These are phyloP conservation scores for Yamadazyma jaroonii DNA, from an alignment of 1,139 yeast genomes.

Conservation along the genomic window DNA sequence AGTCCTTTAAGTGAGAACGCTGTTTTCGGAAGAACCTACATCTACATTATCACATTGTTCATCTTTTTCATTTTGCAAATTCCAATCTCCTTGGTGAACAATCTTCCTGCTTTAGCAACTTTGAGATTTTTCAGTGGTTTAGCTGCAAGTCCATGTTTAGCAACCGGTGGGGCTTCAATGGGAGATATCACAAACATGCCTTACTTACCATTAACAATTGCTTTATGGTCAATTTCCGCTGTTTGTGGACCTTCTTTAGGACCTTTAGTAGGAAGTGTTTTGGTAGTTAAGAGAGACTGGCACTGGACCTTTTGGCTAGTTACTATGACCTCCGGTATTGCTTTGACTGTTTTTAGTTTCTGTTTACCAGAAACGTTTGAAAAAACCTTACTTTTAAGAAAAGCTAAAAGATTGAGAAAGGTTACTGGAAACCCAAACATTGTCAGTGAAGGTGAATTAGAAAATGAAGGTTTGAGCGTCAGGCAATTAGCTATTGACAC, in stretches of 20 bases:
- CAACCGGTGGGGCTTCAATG: constrained; percentile 36
- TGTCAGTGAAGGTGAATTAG: constrained; percentile 28
- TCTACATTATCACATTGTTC: constrained; percentile 29
- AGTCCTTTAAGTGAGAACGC: constrained; percentile 39
- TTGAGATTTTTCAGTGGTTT: constrained; percentile 32
- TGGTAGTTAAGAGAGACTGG: constrained; percentile 20
- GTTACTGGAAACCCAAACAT: constrained; percentile 32
- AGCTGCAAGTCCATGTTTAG: constrained; percentile 32
- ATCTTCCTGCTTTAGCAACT: constrained; percentile 29
- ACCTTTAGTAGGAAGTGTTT: constrained; percentile 34
- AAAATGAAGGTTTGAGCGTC: constrained; percentile 17
- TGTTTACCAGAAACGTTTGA: constrained; percentile 36
- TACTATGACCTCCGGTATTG: constrained; percentile 27
- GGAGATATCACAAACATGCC: constrained; percentile 25
- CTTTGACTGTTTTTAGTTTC: constrained; percentile 23
- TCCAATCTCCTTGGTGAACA: constrained; percentile 27
- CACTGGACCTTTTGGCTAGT: constrained; percentile 43
- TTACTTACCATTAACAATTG: constrained; percentile 32
- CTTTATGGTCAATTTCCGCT: constrained; percentile 31
- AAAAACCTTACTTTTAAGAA: constrained; percentile 32
- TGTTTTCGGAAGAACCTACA: constrained; percentile 50
- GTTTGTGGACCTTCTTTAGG: constrained; percentile 37
- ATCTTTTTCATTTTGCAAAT: constrained; percentile 33
- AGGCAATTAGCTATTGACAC: constrained; percentile 31
- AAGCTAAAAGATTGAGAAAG: constrained; percentile 34